phyloP scores from a whole-genome alignment of 345 rosid species.

The Arabidopsis suecica region DNA sequence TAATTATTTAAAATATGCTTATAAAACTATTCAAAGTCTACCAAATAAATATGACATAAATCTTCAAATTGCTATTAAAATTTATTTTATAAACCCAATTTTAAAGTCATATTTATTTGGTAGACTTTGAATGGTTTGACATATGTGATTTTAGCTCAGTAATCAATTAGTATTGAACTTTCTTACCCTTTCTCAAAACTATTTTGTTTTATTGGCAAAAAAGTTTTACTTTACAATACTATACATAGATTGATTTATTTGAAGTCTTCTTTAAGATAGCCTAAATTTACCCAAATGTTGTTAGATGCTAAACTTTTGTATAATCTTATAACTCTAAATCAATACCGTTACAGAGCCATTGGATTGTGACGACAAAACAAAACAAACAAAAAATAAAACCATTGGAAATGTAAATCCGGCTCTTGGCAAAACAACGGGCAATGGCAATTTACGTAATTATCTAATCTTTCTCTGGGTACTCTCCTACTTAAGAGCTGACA shows the following conservation, averaged over 20 bases:
- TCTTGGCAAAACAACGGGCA: slow-evolving; percentile 45
- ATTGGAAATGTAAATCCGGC: slow-evolving; percentile 36
- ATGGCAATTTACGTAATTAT: slow-evolving; percentile 37
- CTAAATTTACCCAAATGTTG: neutral
- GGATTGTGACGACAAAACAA: slow-evolving; percentile 10
- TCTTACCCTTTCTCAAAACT: too few species aligned
- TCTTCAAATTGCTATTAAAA: neutral
- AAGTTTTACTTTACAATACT: too few species aligned
- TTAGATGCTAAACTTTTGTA: neutral
- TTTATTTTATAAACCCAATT: neutral
- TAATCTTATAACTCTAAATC: neutral
- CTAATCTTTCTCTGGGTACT: neutral
- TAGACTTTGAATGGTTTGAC: neutral
- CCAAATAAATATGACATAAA: neutral
- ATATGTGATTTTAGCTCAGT: neutral
- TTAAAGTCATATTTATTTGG: neutral
- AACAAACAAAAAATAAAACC: slow-evolving; percentile 14
- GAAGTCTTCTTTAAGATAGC: neutral
- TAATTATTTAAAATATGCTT: neutral
- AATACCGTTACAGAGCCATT: slow-evolving; percentile 18
- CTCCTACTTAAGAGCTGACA: slow-evolving; percentile 20
- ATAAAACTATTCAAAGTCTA: too few species aligned
- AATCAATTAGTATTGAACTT: neutral
- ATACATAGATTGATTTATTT: neutral
- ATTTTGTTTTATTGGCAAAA: too few species aligned